Evolutionary conservation across 306 rosid species (phyloP), one percentile per base, ranked within the genome.

Genomic region (Lathyrus oleraceus): DNA sequence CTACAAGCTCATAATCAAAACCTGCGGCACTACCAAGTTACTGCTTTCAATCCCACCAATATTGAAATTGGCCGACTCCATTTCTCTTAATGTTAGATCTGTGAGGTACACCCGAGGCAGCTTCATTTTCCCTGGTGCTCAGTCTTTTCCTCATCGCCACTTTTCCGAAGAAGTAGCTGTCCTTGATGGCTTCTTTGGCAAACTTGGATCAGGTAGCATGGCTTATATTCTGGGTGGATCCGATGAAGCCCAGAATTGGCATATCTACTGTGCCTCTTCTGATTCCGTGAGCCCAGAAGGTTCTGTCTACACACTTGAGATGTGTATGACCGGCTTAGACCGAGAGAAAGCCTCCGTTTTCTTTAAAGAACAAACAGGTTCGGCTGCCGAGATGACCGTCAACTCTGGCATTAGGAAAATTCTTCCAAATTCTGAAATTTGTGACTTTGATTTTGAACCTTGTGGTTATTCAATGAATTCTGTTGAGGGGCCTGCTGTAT

Each of bases 381-480:
- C 84, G 9, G 90, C 87, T 1, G 82, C 88, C 17, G 5, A 9
- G 10, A 85, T 87, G 93, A 87, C 93, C 1, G 65, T 28, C 1
- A 66, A 81, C 30, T 87, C 93, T 63, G 93, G 90, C 35, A 87
- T 87, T 13, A 81, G 88, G 78, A 79, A 74, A 27, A 87, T 87
- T 71, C 90, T 87, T 67, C 90, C 93, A 3, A 80, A 72, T 3
- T 87, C 92, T 6, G 54, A 87, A 20, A 87, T 87, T 9, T 83
- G 93, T 8, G 93, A 87, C 64, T 87, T 87, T 0, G 88, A 83
- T 11, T 87, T 87, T 69, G 93, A 87, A 4, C 90, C 93, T 0
- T 87, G 92, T 56, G 92, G 92, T 44, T 87, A 85, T 65, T 87
- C 92, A 0, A 85, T 87, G 92, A 87, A 87, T 15, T 81, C 89